phyloP scores from a whole-genome alignment of 805 yeast species.

The Metschnikowia reukaufii region DNA sequence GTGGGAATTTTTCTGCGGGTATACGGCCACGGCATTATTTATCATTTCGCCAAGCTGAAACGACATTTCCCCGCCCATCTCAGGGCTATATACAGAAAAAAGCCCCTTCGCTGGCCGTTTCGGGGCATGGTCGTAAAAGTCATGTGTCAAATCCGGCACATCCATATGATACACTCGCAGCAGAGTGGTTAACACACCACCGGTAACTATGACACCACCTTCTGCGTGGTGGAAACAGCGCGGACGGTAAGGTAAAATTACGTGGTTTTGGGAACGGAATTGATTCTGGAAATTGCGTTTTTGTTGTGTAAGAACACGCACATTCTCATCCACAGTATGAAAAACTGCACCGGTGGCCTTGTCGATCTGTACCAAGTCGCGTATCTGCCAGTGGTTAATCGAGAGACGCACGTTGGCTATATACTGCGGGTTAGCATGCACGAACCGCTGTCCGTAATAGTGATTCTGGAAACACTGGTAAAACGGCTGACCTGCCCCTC shows the following conservation, averaged over 20 bases:
- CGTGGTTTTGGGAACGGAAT: slow-evolving; percentile 11
- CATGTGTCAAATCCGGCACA: slow-evolving; percentile 23
- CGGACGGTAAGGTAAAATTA: slow-evolving; percentile 59
- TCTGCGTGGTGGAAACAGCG: slow-evolving; percentile 61
- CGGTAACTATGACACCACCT: slow-evolving; percentile 49
- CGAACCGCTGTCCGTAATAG: slow-evolving; percentile 38
- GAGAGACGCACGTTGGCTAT: slow-evolving; percentile 32
- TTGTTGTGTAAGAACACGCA: slow-evolving; percentile 27
- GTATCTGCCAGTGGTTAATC: slow-evolving; percentile 72
- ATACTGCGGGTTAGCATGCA: slow-evolving; percentile 38
- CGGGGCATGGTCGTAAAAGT: not conserved
- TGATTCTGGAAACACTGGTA: slow-evolving; percentile 43
- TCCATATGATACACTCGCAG: slow-evolving; percentile 27
- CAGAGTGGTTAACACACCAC: slow-evolving; percentile 47
- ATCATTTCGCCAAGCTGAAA: slow-evolving; percentile 75
- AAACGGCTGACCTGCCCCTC: slow-evolving; percentile 5
- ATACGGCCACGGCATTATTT: slow-evolving; percentile 71
- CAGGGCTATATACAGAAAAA: slow-evolving; percentile 55
- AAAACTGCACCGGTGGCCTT: slow-evolving; percentile 45
- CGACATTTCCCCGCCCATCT: slow-evolving; percentile 47
- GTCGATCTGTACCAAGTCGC: slow-evolving; percentile 66
- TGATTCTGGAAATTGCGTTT: slow-evolving; percentile 1
- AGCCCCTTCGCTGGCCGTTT: slow-evolving; percentile 57
- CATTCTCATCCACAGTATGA: slow-evolving; percentile 58
- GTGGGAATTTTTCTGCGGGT: slow-evolving; percentile 24